Evolutionary conservation across 352 stramenopile genomes (phyloP), one percentile per base, ranked within the genome.

Genomic region (Phytophthora fragariae): DNA sequence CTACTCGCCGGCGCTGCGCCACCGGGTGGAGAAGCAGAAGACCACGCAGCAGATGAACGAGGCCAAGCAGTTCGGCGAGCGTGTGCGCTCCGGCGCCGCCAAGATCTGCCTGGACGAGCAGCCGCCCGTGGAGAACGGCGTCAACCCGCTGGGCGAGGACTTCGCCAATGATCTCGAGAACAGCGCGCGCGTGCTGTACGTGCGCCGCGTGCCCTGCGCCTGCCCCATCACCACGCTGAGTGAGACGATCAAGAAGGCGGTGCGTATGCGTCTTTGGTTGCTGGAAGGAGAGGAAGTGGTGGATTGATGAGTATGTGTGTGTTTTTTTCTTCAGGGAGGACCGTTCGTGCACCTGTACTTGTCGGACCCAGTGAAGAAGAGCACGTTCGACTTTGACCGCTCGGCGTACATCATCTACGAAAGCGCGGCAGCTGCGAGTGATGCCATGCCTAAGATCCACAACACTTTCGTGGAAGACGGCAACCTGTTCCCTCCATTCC

Each of bases 391-490:
- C 63, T 96, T 95, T 67, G 89, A 96, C 55, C 86, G 89, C 47
- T 93, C 88, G 1, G 89, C 85, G 41, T 96, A 95, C 81, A 92
- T 96, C 61, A 84, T 96, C 54, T 96, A 94, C 77, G 86, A 94
- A 37, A 91, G 72, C 37, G 63, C 88, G 8, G 83, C 83, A n/a
- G 81, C 85, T 12, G 88, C 89, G 1, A 81, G 77, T 9, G 89
- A 94, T 19, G 89, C 89, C 44, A 83, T 96, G 35, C 79, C 88
- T 7, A 94, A 94, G 82, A 91, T 96, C 57, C 88, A 96, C 73
- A 95, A 94, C 69, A 91, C 88, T 55, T 94, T 96, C 54, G 85
- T 96, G 27, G 80, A 96, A 70, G 89, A 94, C 58, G 81, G 76
- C 2, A 90, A 92, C 54, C 81, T 87, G 24, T 92, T 93, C 63